These are phyloP conservation scores for Cichorium intybus DNA, from an alignment of 140 eudicot genomes.

Conservation along the genomic window DNA sequence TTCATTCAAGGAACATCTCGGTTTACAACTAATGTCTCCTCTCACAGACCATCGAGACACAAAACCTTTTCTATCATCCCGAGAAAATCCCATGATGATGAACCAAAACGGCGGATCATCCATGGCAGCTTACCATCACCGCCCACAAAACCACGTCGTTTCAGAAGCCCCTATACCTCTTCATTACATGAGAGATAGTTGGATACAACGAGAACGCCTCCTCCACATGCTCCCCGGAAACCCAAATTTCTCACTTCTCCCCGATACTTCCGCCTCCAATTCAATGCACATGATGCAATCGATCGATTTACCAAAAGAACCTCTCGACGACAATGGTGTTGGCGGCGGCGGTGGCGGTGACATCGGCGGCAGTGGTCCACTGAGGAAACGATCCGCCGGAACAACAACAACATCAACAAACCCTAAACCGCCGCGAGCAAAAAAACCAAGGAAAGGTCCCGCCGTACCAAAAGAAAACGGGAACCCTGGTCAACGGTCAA, in stretches of 20 bases:
- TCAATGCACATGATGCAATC: slow-evolving; percentile 57
- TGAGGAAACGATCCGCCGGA: slow-evolving; percentile 45
- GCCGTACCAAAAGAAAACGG: slow-evolving; percentile 53
- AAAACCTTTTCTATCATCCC: slow-evolving; percentile 46
- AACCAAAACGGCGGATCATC: slow-evolving; percentile 20
- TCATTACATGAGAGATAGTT: slow-evolving; percentile 57
- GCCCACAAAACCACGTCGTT: slow-evolving; percentile 36
- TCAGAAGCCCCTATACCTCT: slow-evolving; percentile 49
- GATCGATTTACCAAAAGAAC: slow-evolving; percentile 32
- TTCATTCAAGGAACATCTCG: slow-evolving; percentile 51
- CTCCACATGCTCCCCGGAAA: slow-evolving; percentile 55
- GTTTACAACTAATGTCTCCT: slow-evolving; percentile 68
- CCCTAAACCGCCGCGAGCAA: slow-evolving; percentile 53
- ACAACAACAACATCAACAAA: slow-evolving; percentile 15
- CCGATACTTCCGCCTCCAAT: slow-evolving; percentile 45
- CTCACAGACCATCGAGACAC: slow-evolving; percentile 46
- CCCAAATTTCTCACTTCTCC: slow-evolving; percentile 35
- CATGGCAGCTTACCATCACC: slow-evolving; percentile 20
- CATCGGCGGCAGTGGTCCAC: slow-evolving; percentile 28
- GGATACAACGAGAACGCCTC: slow-evolving; percentile 56
- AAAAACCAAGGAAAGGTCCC: slow-evolving; percentile 59
- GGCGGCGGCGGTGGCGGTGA: not conserved
- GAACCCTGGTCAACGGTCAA: slow-evolving; percentile 47
- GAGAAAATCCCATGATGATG: slow-evolving; percentile 47
- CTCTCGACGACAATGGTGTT: slow-evolving; percentile 32